These are phyloP conservation scores for Knufia fluminis DNA, from an alignment of 2,329 filamentous ascomycete species.

Conservation along the genomic window DNA sequence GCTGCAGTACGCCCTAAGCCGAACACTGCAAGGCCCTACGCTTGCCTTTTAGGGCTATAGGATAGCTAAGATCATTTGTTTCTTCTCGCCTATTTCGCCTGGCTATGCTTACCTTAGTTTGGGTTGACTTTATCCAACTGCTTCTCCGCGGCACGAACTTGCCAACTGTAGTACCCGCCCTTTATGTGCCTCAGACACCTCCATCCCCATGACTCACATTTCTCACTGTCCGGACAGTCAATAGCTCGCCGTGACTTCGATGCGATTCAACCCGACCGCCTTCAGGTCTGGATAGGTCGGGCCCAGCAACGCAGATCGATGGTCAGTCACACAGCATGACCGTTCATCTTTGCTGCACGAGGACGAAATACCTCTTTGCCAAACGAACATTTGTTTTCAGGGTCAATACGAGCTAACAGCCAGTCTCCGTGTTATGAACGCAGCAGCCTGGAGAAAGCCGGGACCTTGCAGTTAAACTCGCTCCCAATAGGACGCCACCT, in stretches of 20 bases:
- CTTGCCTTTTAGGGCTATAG: background rate
- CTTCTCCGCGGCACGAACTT: background rate
- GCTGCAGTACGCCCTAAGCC: too few species aligned
- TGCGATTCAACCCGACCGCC: too few species aligned
- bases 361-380: background rate
- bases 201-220: too few species aligned
- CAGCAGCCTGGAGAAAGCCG: conserved; percentile 5
- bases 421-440: background rate
- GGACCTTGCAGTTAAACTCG: conserved; percentile 1
- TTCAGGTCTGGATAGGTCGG: too few species aligned
- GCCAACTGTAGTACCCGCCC: background rate
- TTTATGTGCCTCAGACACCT: too few species aligned
- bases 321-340: background rate
- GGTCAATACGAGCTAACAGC: background rate
- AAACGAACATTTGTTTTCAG: background rate
- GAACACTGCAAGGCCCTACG: background rate
- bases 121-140: background rate
- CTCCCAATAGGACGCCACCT: background rate
- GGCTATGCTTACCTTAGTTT: background rate
- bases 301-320: too few species aligned
- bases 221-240: too few species aligned
- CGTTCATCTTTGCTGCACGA: background rate
- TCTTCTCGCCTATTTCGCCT: background rate
- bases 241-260: too few species aligned
- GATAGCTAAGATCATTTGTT: background rate